Conservation (phyloP, 768 basidiomycete genomes). For the Tulasnella sp. region DNA sequence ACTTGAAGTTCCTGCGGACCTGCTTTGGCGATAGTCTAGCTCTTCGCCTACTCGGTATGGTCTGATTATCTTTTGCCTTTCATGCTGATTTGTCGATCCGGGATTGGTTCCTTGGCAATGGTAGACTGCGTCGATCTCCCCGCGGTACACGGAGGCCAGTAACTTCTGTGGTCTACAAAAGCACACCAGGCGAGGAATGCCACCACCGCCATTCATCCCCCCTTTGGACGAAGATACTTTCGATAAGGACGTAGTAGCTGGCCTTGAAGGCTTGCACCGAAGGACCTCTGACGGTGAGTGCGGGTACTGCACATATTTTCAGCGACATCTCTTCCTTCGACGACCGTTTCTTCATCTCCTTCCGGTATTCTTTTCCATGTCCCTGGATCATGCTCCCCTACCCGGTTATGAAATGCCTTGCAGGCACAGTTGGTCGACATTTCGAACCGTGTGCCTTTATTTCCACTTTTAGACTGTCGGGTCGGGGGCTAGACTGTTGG, state of each 20-base stretch:
- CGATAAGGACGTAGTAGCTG: background rate
- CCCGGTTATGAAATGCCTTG: background rate
- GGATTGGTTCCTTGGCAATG: background rate
- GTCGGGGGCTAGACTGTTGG: background rate
- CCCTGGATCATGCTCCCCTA: background rate
- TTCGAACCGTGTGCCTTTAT: background rate
- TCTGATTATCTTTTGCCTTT: background rate
- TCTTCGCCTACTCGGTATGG: background rate
- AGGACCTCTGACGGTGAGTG: slow-evolving; percentile 5
- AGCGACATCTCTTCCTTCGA: background rate
- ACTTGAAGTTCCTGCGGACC: background rate
- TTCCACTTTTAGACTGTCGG: background rate
- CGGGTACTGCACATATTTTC: background rate
- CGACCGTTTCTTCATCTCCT: background rate
- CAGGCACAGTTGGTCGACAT: background rate
- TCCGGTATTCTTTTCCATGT: background rate
- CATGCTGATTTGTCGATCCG: background rate
- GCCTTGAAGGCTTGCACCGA: slow-evolving; percentile 8
- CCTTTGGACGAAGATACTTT: slow-evolving; percentile 1
- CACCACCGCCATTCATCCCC: slow-evolving; percentile 15
- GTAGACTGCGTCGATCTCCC: background rate
- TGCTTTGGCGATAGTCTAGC: background rate
- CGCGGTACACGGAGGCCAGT: background rate
- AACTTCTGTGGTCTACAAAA: background rate
- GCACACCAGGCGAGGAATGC: background rate